A percentile compares a stretch with the other conserved stretches of the same genome.
Conservation (phyloP, 345 rosid species). For the Eutrema japonicum region DNA sequence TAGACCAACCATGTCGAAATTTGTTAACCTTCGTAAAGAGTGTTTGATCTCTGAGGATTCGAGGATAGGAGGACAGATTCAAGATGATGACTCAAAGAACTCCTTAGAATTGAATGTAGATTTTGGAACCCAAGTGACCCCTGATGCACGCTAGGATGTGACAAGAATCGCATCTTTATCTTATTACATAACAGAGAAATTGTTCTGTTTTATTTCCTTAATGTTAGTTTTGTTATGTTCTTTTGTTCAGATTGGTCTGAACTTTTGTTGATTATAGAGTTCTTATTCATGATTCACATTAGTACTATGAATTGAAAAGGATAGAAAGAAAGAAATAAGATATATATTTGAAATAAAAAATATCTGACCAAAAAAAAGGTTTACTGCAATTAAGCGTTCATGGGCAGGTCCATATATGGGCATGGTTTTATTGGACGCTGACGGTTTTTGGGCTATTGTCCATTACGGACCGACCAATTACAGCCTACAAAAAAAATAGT, state of each 20-base stretch:
- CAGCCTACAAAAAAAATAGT: too few species aligned
- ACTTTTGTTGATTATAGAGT: background rate
- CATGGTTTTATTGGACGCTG: too few species aligned
- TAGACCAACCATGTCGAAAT: constrained; percentile 43
- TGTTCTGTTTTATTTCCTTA: background rate
- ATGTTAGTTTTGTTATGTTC: background rate
- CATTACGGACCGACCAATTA: too few species aligned
- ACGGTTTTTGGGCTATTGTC: too few species aligned
- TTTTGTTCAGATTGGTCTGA: background rate
- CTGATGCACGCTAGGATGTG: constrained; percentile 32
- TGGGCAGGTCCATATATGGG: too few species aligned
- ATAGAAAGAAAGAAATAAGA: too few species aligned
- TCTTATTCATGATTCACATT: background rate
- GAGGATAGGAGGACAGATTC: constrained; percentile 9
- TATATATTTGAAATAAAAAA: too few species aligned
- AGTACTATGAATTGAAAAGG: too few species aligned
- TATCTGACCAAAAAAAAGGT: too few species aligned
- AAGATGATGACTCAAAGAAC: constrained; percentile 33
- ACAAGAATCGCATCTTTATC: background rate
- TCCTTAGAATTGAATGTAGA: constrained; percentile 23
- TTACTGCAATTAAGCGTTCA: too few species aligned
- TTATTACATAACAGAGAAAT: background rate
- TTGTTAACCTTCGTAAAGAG: constrained; percentile 33
- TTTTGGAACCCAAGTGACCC: constrained; percentile 28
- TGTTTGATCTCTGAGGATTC: constrained; percentile 29